phyloP scores from a whole-genome alignment of 345 rosid genomes.

The Euphorbia lathyris region DNA sequence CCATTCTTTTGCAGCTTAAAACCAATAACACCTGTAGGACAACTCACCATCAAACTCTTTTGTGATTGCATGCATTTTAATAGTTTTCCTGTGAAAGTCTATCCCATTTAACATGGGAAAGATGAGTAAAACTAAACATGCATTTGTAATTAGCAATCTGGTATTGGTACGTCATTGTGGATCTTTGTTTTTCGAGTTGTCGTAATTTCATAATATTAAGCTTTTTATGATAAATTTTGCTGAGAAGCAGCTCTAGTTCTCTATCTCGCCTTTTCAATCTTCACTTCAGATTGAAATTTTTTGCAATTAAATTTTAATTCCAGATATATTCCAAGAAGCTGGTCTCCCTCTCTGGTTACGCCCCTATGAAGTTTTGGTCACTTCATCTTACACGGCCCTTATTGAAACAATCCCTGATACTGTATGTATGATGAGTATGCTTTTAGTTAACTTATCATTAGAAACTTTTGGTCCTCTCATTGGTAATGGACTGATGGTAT shows the following conservation, averaged over 20 bases:
- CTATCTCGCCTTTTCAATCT: not conserved
- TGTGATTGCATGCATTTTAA: not conserved
- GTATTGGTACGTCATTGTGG: not conserved
- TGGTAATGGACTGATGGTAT: conserved; percentile 4
- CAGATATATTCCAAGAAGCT: conserved; percentile 99
- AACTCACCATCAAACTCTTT: not conserved
- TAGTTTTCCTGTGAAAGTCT: not conserved
- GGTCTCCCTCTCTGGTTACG: conserved; percentile 99
- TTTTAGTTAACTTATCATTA: conserved; percentile 8
- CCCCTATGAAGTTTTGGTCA: conserved; percentile 91
- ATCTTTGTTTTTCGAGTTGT: not conserved
- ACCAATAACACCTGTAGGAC: not conserved
- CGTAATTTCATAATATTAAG: not conserved
- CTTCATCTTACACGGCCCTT: conserved; percentile 97
- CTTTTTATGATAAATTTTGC: not conserved
- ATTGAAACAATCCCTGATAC: conserved; percentile 99
- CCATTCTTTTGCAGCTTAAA: not conserved
- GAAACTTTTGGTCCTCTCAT: conserved; percentile 6
- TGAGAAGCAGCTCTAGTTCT: not conserved
- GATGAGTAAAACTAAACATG: not conserved
- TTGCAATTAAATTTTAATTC: conserved; percentile 18
- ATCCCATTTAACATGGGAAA: not conserved
- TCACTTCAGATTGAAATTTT: conserved; percentile 4
- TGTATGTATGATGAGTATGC: conserved; percentile 35
- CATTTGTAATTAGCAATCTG: not conserved